Base-by-base conservation (phyloP, 805 yeast genomes). In the Scheffersomyces spartinae region DNA sequence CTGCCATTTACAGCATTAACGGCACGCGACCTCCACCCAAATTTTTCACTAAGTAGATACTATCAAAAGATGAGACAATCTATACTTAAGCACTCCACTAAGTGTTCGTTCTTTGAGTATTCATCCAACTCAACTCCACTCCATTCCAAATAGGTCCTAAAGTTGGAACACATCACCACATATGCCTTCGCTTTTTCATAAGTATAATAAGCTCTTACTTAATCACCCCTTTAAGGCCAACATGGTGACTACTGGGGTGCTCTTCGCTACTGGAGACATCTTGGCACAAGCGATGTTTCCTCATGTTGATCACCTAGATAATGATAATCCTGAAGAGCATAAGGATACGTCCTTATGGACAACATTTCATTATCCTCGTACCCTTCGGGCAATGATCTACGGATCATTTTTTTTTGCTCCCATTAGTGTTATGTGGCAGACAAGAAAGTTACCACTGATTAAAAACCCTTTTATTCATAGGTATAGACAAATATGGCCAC, bases 361-460 rank as follows among this genome's bases (percentile, higher is more conserved):
- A n/a, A n/a, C n/a, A n/a, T n/a, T n/a, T n/a, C n/a, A 82, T 38
- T 52, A 38, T 23, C 32, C 36, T 3, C 52, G 94, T 30, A 75
- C 86, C 0, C 30, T 59, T 1, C 55, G 94, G 30, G 80, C 88
- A 2, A 60, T 68, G 5, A 28, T 66, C 2, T 85, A 80, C 42
- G 95, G 95, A 0, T 71, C 82, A 0, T 28, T 73, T 2, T 52
- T 84, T 6, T 84, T 83, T 45, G 75, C 88, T 0, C 84, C 88
- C 16, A 55, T 84, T 22, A 93, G 79, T 7, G 71, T 68, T 27
- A 67, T 54, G 29, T 81, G 94, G 82, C 82, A n/a, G n/a, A 76
- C 49, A 64, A 61, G 28, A 36, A 68, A 6, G 43, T 84, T 10
- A 49, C 60, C 17, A 49, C 42, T 13, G 45, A 74, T 3, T 44